Evolutionary conservation across 345 rosid species (phyloP), one percentile per base, ranked within the genome.

Genomic region (Durio zibethinus): DNA sequence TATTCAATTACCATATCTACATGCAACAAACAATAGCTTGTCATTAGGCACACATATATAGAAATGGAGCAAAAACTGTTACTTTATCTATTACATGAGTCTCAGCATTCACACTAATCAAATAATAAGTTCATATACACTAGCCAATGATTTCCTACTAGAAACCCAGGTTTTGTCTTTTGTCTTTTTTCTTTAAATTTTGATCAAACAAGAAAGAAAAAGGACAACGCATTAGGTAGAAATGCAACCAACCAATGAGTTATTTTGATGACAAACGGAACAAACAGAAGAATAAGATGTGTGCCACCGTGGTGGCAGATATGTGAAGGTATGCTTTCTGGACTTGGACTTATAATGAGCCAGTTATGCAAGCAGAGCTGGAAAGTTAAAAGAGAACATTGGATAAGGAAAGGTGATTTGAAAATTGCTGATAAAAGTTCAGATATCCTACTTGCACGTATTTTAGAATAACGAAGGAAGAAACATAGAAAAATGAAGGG

Each of bases 1-100:
- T 73, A 7, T 68, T 76, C n/a, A 27, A 62, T 50, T 62, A 31
- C 33, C 71, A 73, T 27, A 25, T 87, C 63, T 76, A 21, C 45
- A 77, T 31, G 52, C 31, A 14, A 53, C 48, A 75, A 56, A 38
- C 50, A 73, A 21, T 0, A 14, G 66, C 65, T 56, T 73, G 52
- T 73, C 11, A 23, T 73, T 56, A 57, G 65, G 18, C 33, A 35
- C 21, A 14, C 15, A 53, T 9, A 62, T 29, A 10, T 0, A 18
- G 20, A 52, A 6, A 20, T 72, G 75, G 31, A 4, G 1, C 74
- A 27, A 47, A 29, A 47, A 47, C 25, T 16, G 23, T n/a, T n/a
- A n/a, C n/a, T 9, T 72, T 72, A 35, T 33, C 9, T 53, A 20
- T 33, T 52, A 29, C 38, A 14, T 14, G 0, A 61, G 65, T 29